A percentile compares a stretch with the other conserved stretches of the same genome.
Conservation (phyloP, 2,329 filamentous ascomycete genomes). For the Calonectria honghensis region DNA sequence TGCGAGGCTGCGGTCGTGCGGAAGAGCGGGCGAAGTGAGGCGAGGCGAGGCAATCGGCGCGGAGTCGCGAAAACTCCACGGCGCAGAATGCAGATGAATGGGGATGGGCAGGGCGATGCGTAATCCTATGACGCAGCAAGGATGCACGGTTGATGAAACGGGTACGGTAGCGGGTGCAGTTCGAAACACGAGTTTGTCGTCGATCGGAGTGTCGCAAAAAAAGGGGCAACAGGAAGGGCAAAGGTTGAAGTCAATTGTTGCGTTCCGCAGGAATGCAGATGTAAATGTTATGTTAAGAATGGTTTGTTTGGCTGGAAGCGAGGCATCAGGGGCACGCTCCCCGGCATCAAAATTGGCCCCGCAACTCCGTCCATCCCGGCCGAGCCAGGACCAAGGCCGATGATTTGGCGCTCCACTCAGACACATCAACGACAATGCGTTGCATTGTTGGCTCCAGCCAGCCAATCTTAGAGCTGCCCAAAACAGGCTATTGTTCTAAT, state of each 20-base stretch:
- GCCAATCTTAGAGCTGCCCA: slow-evolving; percentile 3
- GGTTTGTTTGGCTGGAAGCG: slow-evolving; percentile 31
- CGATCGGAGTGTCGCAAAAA: slow-evolving; percentile 1
- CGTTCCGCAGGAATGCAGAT: slow-evolving; percentile 20
- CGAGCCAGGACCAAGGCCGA: slow-evolving; percentile 38
- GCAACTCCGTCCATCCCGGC: slow-evolving; percentile 51
- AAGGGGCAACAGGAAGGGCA: background rate
- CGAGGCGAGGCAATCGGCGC: slow-evolving; percentile 41
- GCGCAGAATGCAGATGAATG: slow-evolving; percentile 32
- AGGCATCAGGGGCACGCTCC: slow-evolving; percentile 42
- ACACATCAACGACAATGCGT: slow-evolving; percentile 24
- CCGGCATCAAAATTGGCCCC: slow-evolving; percentile 50
- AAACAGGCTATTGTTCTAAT: slow-evolving; percentile 17
- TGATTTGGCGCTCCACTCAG: slow-evolving; percentile 36
- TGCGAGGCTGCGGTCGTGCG: slow-evolving; percentile 38
- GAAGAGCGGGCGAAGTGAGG: slow-evolving; percentile 38
- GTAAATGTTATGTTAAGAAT: slow-evolving; percentile 21
- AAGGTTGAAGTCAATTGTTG: slow-evolving; percentile 23
- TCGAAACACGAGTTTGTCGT: background rate
- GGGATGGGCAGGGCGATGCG: slow-evolving; percentile 21
- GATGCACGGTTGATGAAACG: background rate
- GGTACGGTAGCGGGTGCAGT: background rate
- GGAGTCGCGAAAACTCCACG: slow-evolving; percentile 40
- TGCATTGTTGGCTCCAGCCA: slow-evolving; percentile 13
- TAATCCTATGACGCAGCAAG: slow-evolving; percentile 37